A percentile compares a stretch with the other conserved stretches of the same genome.
Evolutionary conservation across 495 filamentous ascomycete species (phyloP).

Genomic region (Penicillium samsonianum): DNA sequence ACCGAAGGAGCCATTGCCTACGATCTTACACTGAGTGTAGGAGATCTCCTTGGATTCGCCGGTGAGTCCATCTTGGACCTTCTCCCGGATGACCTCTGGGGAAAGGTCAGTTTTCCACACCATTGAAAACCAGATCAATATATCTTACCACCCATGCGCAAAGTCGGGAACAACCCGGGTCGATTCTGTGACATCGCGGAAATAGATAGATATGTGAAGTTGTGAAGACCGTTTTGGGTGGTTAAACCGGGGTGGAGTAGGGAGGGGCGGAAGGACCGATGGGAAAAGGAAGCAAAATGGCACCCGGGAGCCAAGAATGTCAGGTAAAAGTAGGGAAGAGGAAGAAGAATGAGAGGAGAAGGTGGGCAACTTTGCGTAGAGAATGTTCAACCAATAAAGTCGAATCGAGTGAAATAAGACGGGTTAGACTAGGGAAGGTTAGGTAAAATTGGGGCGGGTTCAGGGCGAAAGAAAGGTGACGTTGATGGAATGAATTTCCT

Average conservation of each 20-base stretch:
- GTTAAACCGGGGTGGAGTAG: conserved; percentile 22
- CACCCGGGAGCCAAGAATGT: conserved; percentile 28
- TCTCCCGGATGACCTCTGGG: conserved; percentile 94
- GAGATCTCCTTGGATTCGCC: conserved; percentile 95
- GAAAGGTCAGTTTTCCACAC: conserved; percentile 12
- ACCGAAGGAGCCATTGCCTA: conserved; percentile 98
- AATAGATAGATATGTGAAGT: conserved; percentile 29
- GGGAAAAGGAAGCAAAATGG: conserved; percentile 24
- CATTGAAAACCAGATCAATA: conserved; percentile 14
- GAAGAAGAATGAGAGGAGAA: conserved; percentile 15
- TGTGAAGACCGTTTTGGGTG: conserved; percentile 31
- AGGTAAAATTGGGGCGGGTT: conserved; percentile 16
- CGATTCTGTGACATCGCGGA: conserved; percentile 70
- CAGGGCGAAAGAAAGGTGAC: conserved; percentile 6
- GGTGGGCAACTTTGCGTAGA: conserved; percentile 13
- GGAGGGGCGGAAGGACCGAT: conserved; percentile 34
- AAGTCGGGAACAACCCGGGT: conserved; percentile 70
- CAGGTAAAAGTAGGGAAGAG: conserved; percentile 10
- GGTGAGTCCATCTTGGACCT: conserved; percentile 96
- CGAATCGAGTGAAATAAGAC: conserved; percentile 11
- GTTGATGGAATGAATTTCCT: conserved; percentile 7
- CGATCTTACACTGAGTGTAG: conserved; percentile 99
- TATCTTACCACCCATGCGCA: conserved; percentile 81
- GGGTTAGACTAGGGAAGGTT: conserved; percentile 17
- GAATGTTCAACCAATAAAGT: conserved; percentile 16